phyloP scores from a whole-genome alignment of 2,329 filamentous ascomycete species.

The Venturia aucupariae region DNA sequence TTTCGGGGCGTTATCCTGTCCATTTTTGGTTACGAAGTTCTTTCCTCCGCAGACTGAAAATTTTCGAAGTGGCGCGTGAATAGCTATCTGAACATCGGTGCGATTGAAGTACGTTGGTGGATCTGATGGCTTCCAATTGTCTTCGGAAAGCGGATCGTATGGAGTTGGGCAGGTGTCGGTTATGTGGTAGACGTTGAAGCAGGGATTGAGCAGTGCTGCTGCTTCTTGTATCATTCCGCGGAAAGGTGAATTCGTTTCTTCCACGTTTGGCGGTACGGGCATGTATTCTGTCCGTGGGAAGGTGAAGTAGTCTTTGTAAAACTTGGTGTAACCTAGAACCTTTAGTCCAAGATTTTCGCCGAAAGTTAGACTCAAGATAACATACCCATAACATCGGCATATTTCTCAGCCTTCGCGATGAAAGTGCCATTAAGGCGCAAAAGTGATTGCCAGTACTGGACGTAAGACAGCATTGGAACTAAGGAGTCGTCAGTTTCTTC shows the following conservation, averaged over 20 bases:
- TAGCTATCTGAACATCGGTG: constrained; percentile 56
- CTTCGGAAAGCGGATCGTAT: constrained; percentile 17
- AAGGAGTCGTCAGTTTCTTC: constrained; percentile 23
- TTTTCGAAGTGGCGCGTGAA: constrained; percentile 37
- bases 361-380: background rate
- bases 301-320: constrained; percentile 7
- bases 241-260: background rate
- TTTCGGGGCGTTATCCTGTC: constrained; percentile 16
- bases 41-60: constrained; percentile 15
- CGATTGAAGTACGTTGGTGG: constrained; percentile 59
- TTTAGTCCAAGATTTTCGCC: background rate
- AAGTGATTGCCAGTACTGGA: constrained; percentile 15
- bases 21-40: constrained; percentile 16
- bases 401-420: constrained; percentile 9
- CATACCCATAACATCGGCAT: background rate
- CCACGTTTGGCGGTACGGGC: background rate
- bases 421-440: constrained; percentile 17
- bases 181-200: constrained; percentile 19
- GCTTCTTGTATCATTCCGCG: constrained; percentile 7
- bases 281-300: background rate
- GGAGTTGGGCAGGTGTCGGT: background rate
- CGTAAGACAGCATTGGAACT: constrained; percentile 17
- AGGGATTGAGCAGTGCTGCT: constrained; percentile 16
- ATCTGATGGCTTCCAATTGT: constrained; percentile 16
- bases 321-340: background rate